A percentile compares a stretch with the other conserved stretches of the same genome.
Conservation (phyloP, 2,329 filamentous ascomycete species). For the Penicillium corylophilum region DNA sequence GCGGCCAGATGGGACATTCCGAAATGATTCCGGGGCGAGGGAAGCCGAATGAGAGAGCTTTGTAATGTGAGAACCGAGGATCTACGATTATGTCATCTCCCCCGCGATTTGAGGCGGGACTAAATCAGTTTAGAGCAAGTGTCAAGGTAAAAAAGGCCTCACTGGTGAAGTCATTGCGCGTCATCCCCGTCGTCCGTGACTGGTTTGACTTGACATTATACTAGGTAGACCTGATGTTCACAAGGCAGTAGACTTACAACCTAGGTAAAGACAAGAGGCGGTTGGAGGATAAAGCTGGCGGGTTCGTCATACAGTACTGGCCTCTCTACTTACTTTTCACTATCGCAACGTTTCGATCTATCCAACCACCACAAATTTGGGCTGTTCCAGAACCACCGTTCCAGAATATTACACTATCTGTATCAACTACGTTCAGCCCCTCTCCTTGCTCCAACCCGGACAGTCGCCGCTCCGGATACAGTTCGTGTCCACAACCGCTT, state of each 20-base stretch:
- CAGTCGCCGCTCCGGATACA: constrained; percentile 14
- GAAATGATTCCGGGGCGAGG: constrained; percentile 13
- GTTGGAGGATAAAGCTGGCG: not conserved
- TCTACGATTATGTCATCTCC: constrained; percentile 20
- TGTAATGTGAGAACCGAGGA: constrained; percentile 2
- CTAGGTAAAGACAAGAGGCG: not conserved
- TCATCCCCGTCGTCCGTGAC: constrained; percentile 17
- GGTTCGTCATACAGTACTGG: not conserved
- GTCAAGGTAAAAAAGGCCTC: not conserved
- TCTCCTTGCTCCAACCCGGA: not conserved
- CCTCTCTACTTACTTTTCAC: not conserved
- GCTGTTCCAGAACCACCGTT: not conserved
- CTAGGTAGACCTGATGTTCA: not conserved
- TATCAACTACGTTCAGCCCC: not conserved
- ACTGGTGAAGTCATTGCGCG: constrained; percentile 25
- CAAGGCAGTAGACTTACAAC: too few relatives aligned
- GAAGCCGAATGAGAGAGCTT: constrained; percentile 14
- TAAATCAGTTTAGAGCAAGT: not conserved
- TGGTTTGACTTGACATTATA: not conserved
- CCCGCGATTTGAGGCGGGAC: constrained; percentile 15
- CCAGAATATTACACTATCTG: not conserved
- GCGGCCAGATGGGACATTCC: constrained; percentile 5
- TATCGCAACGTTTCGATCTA: not conserved
- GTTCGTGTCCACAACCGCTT: constrained; percentile 24
- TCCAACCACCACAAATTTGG: not conserved